Evolutionary conservation across 2,329 filamentous ascomycete species (phyloP).

Genomic region (Ophiosphaerella narmari): DNA sequence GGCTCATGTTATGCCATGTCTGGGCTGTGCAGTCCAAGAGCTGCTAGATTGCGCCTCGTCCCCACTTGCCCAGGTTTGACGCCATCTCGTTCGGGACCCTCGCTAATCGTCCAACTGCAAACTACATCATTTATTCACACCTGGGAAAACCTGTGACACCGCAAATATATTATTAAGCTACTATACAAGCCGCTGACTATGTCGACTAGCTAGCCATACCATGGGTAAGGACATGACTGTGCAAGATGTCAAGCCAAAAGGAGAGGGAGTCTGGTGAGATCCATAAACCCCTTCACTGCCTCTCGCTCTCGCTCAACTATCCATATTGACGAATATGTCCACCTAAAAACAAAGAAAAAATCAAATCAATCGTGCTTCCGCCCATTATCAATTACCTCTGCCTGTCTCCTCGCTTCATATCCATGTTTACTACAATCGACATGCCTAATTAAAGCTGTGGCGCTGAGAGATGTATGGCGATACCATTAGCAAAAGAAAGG

Average conservation of each 20-base stretch:
- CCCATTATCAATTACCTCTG: background rate
- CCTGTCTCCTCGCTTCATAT: background rate
- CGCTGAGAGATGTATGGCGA: background rate
- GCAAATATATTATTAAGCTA: conserved; percentile 3
- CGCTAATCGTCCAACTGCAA: background rate
- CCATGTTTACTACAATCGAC: background rate
- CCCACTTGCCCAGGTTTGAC: background rate
- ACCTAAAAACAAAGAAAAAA: conserved; percentile 1
- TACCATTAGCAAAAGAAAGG: background rate
- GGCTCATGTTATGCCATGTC: background rate
- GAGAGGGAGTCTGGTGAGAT: background rate
- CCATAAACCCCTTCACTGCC: background rate
- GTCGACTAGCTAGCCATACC: conserved; percentile 13
- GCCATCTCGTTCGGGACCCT: background rate
- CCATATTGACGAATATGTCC: conserved; percentile 1
- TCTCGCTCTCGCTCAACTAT: conserved; percentile 4
- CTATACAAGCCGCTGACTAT: conserved; percentile 9
- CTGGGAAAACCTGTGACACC: background rate
- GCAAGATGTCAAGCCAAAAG: conserved; percentile 3
- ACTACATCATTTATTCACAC: background rate
- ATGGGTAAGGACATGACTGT: conserved; percentile 6
- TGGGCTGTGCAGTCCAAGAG: too few species aligned
- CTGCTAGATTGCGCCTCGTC: background rate
- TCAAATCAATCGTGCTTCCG: background rate
- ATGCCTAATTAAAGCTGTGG: conserved; percentile 1